Evolutionary conservation across 305 asterid species (phyloP).

Genomic region (Rubia tinctorum): DNA sequence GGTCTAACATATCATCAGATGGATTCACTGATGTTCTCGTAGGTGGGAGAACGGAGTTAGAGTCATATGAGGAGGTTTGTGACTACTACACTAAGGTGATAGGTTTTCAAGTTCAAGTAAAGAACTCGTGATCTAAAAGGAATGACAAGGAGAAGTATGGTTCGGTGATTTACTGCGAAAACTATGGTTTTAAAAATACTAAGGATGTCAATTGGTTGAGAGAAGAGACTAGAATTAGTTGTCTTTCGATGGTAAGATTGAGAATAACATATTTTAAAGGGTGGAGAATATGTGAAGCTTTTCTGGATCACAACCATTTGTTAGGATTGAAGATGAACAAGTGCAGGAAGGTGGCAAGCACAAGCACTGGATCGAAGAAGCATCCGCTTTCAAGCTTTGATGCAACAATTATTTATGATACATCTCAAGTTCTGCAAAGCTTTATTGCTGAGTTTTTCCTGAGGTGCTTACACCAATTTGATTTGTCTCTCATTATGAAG

Average conservation of each 20-base stretch:
- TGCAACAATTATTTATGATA: constrained; percentile 59
- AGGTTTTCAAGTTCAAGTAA: constrained; percentile 74
- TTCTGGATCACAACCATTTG: constrained; percentile 69
- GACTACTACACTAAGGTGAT: constrained; percentile 63
- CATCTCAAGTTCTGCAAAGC: constrained; percentile 61
- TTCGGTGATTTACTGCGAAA: constrained; percentile 79
- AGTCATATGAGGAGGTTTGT: constrained; percentile 81
- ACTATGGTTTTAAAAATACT: constrained; percentile 78
- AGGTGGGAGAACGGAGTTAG: constrained; percentile 67
- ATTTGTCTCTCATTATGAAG: constrained; percentile 60
- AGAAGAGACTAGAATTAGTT: constrained; percentile 84
- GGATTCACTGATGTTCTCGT: constrained; percentile 32
- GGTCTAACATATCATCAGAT: neutral
- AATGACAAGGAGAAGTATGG: constrained; percentile 86
- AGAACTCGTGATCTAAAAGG: constrained; percentile 82
- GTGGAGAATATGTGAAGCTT: constrained; percentile 78
- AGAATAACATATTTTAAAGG: constrained; percentile 58
- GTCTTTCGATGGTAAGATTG: constrained; percentile 78
- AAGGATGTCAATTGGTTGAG: constrained; percentile 65
- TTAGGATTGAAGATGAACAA: constrained; percentile 62
- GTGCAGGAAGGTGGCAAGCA: constrained; percentile 60
- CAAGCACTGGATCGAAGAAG: constrained; percentile 56
- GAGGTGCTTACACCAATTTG: constrained; percentile 52
- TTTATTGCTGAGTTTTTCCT: constrained; percentile 60
- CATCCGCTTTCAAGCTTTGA: constrained; percentile 46